Evolutionary conservation across 495 filamentous ascomycete genomes (phyloP).

Genomic region (Neurospora sp.): DNA sequence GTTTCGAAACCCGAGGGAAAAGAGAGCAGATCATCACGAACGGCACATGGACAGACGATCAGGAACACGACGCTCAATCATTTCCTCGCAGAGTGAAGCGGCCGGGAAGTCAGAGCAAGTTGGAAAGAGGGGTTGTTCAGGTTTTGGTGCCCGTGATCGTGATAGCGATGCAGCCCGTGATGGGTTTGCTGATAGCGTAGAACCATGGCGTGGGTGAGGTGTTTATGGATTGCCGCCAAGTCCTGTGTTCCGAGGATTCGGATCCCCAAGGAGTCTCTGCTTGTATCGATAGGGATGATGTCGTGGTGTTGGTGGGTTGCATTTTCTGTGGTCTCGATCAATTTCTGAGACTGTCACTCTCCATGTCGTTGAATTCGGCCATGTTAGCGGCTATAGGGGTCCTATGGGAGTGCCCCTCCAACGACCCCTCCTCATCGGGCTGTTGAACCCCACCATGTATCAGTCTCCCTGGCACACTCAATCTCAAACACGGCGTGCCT

Average conservation of each 20-base stretch:
- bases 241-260: background rate
- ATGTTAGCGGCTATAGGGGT: background rate
- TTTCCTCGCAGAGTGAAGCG: background rate
- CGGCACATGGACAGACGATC: background rate
- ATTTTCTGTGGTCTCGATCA: background rate
- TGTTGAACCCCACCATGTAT: background rate
- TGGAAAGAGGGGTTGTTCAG: background rate
- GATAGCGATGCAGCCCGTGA: background rate
- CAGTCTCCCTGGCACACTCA: slow-evolving; percentile 4
- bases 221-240: background rate
- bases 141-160: background rate
- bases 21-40: background rate
- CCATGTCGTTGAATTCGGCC: background rate
- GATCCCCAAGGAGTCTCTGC: background rate
- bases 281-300: background rate
- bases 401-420: background rate
- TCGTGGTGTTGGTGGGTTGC: background rate
- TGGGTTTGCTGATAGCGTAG: background rate
- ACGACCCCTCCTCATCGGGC: background rate
- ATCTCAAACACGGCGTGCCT: slow-evolving; percentile 12
- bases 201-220: background rate
- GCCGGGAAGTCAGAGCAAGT: background rate
- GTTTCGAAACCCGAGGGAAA: background rate
- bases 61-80: background rate
- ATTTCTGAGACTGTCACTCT: background rate